phyloP scores from a whole-genome alignment of 2,329 filamentous ascomycete genomes.

The Chlorencoelia australis region DNA sequence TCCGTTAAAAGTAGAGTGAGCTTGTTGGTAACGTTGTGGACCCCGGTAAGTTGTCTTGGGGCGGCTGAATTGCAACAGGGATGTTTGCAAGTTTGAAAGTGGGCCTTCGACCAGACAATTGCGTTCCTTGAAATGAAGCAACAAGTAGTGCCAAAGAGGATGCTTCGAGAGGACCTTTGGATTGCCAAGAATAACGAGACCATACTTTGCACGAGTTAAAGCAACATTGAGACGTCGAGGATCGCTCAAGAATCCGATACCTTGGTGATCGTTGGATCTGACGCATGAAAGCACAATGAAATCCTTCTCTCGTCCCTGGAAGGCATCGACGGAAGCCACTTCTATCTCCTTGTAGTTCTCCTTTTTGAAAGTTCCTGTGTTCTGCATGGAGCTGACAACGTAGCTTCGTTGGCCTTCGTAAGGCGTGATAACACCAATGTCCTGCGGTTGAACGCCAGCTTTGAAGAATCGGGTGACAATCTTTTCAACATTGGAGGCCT shows the following conservation, averaged over 20 bases:
- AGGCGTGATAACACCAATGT: conserved; percentile 96
- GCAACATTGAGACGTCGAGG: conserved; percentile 95
- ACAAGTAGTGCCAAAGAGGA: conserved; percentile 90
- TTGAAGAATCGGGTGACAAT: conserved; percentile 98
- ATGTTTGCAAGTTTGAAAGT: conserved; percentile 90
- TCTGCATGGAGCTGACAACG: conserved; percentile 99
- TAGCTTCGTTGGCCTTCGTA: conserved; percentile 98
- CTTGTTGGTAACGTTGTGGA: conserved; percentile 78
- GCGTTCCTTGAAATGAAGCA: conserved; percentile 93
- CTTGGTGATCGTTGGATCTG: conserved; percentile 96
- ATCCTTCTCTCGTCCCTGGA: conserved; percentile 98
- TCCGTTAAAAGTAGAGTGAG: conserved; percentile 43
- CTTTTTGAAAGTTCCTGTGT: conserved; percentile 94
- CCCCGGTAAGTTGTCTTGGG: conserved; percentile 87
- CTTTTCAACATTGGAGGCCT: conserved; percentile 96
- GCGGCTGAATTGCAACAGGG: conserved; percentile 85
- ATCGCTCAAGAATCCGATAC: conserved; percentile 97
- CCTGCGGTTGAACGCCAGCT: conserved; percentile 83
- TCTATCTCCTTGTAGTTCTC: conserved; percentile 98
- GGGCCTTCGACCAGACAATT: conserved; percentile 95
- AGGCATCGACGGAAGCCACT: conserved; percentile 95
- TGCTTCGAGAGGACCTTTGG: conserved; percentile 97
- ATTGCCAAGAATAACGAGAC: conserved; percentile 91
- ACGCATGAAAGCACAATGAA: conserved; percentile 98
- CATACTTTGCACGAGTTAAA: conserved; percentile 92